Percentiles rank a stretch among this genome's conserved stretches.
phyloP scores from a whole-genome alignment of 2,329 filamentous ascomycete genomes.

The Septoria petroselini region DNA sequence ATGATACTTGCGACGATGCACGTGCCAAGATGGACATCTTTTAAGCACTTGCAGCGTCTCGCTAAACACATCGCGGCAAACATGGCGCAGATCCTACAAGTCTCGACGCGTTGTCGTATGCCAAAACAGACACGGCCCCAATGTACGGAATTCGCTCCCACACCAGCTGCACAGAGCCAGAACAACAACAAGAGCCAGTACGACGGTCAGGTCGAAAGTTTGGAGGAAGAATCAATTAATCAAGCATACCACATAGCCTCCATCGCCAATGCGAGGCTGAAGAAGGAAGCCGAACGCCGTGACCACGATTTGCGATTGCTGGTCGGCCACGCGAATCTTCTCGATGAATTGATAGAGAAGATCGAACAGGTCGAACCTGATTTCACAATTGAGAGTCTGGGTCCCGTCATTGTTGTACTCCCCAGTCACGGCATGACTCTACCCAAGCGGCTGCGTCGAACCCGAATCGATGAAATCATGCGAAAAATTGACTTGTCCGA shows the following conservation, averaged over 20 bases:
- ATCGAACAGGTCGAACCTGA: slow-evolving; percentile 7
- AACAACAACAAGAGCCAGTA: background rate
- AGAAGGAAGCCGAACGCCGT: slow-evolving; percentile 5
- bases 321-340: slow-evolving; percentile 10
- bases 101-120: background rate
- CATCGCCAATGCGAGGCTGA: slow-evolving; percentile 5
- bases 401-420: background rate
- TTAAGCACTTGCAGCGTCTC: background rate
- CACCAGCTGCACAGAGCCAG: background rate
- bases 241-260: slow-evolving; percentile 7
- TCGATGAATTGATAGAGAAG: slow-evolving; percentile 6
- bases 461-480: slow-evolving; percentile 4
- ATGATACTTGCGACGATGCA: background rate
- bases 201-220: background rate
- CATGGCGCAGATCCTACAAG: background rate
- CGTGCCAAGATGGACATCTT: background rate
- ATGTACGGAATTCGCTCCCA: too few relatives aligned
- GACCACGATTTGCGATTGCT: slow-evolving; percentile 9
- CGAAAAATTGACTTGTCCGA: slow-evolving; percentile 3
- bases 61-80: background rate
- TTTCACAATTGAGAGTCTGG: slow-evolving; percentile 4
- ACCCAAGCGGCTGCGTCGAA: background rate
- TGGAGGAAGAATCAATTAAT: background rate
- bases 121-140: background rate
- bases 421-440: background rate